Percentiles rank a stretch among this genome's conserved stretches.
Conservation (phyloP, 2,329 filamentous ascomycete genomes). For the Macrophomina pseudophaseolina region DNA sequence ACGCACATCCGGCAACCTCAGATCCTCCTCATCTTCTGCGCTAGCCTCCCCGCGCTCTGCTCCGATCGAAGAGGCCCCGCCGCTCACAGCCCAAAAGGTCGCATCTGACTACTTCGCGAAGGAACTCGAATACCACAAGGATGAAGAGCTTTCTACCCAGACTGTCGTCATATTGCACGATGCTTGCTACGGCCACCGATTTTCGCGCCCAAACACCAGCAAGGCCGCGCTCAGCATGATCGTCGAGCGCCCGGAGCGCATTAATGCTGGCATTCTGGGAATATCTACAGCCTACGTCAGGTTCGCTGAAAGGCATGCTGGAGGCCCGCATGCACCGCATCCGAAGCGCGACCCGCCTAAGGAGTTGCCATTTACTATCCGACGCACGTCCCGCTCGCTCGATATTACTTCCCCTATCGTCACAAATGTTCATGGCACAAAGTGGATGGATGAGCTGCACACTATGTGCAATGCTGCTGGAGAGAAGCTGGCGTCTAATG, state of each 20-base stretch:
- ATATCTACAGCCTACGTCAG: slow-evolving; percentile 87
- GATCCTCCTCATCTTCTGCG: slow-evolving; percentile 41
- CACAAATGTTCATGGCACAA: slow-evolving; percentile 85
- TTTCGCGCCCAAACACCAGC: slow-evolving; percentile 78
- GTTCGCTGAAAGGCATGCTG: slow-evolving; percentile 79
- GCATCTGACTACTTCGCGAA: slow-evolving; percentile 71
- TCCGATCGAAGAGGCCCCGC: slow-evolving; percentile 45
- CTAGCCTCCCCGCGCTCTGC: slow-evolving; percentile 45
- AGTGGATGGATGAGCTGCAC: slow-evolving; percentile 93
- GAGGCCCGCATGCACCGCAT: slow-evolving; percentile 70
- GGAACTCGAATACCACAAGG: slow-evolving; percentile 66
- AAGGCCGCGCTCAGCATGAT: slow-evolving; percentile 76
- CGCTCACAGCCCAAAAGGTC: slow-evolving; percentile 61
- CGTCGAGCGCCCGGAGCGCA: slow-evolving; percentile 89
- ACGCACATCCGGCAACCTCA: slow-evolving; percentile 51
- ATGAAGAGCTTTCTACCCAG: slow-evolving; percentile 51
- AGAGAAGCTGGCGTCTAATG: slow-evolving; percentile 74
- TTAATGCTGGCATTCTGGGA: slow-evolving; percentile 82
- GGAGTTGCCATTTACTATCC: slow-evolving; percentile 79
- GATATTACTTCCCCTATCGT: slow-evolving; percentile 76
- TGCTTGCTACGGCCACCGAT: slow-evolving; percentile 93
- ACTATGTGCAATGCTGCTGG: slow-evolving; percentile 83
- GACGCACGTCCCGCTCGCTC: slow-evolving; percentile 75
- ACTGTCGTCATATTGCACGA: slow-evolving; percentile 90
- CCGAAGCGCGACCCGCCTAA: slow-evolving; percentile 66